Conservation (phyloP, 2,329 filamentous ascomycete species). For the Monilinia aucupariae region DNA sequence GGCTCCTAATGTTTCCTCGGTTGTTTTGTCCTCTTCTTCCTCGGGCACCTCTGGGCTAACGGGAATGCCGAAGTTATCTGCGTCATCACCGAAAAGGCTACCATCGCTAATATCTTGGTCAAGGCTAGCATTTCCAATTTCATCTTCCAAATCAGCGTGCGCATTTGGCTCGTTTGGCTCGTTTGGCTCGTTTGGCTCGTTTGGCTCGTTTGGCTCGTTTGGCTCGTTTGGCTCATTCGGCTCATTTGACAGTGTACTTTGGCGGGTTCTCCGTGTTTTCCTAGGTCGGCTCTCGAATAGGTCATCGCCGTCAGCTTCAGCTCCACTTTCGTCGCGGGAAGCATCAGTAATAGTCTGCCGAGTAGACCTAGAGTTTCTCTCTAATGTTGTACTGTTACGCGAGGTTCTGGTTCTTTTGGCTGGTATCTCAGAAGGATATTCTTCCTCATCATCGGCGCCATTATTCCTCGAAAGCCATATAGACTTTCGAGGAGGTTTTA, state of each 20-base stretch:
- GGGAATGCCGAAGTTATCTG: not conserved
- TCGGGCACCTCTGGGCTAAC: conserved; percentile 1
- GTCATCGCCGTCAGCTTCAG: conserved; percentile 4
- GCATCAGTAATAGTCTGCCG: not conserved
- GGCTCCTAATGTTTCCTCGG: not conserved
- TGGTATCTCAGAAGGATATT: not conserved
- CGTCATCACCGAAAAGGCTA: conserved; percentile 10
- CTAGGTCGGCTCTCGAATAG: not conserved
- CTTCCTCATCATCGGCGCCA: conserved; percentile 20
- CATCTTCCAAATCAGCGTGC: not conserved
- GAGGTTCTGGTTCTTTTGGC: not conserved
- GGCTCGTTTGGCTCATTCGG: not conserved
- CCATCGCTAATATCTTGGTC: conserved; percentile 5
- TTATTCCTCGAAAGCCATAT: conserved; percentile 31
- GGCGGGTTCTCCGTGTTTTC: not conserved
- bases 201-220: not conserved
- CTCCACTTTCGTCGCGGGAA: not conserved
- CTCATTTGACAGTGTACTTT: not conserved
- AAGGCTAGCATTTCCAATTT: not conserved
- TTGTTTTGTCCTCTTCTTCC: not conserved
- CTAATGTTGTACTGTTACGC: not conserved
- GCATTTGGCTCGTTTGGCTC: not conserved
- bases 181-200: not conserved
- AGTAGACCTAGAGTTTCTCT: not conserved
- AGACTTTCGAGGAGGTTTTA: conserved; percentile 27